Evolutionary conservation across 768 basidiomycete species (phyloP).

Genomic region (Naganishia friedmannii): DNA sequence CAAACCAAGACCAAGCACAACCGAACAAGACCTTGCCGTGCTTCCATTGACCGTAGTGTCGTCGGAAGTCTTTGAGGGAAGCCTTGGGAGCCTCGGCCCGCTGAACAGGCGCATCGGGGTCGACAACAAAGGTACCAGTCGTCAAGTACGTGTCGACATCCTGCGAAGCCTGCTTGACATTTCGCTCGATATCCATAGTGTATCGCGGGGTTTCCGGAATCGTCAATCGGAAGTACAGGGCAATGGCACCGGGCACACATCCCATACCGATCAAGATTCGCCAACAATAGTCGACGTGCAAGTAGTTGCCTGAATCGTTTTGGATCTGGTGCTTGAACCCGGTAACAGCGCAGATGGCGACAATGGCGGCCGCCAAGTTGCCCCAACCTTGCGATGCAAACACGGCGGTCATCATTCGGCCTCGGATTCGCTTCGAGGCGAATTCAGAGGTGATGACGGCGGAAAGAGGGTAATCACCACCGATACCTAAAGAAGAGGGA

Average conservation of each 20-base stretch:
- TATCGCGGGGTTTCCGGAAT: slow-evolving; percentile 87
- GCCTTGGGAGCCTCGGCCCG: slow-evolving; percentile 70
- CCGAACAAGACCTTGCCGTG: slow-evolving; percentile 78
- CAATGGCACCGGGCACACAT: slow-evolving; percentile 72
- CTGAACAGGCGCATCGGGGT: slow-evolving; percentile 62
- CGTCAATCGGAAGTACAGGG: slow-evolving; percentile 87
- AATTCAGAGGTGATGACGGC: slow-evolving; percentile 86
- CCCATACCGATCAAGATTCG: slow-evolving; percentile 84
- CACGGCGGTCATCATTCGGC: slow-evolving; percentile 83
- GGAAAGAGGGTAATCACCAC: slow-evolving; percentile 81
- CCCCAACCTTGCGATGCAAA: slow-evolving; percentile 87
- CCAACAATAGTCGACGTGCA: slow-evolving; percentile 74
- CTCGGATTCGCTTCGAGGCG: slow-evolving; percentile 70
- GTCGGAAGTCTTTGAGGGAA: slow-evolving; percentile 63
- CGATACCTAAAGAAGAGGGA: slow-evolving; percentile 74
- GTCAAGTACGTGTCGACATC: slow-evolving; percentile 71
- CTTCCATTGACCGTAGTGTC: slow-evolving; percentile 66
- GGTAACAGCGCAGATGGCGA: slow-evolving; percentile 63
- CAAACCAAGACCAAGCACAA: slow-evolving; percentile 81
- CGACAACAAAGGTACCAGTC: slow-evolving; percentile 55
- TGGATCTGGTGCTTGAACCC: slow-evolving; percentile 68
- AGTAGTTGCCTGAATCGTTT: slow-evolving; percentile 49
- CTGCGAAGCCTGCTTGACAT: slow-evolving; percentile 67
- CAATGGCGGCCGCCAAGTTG: slow-evolving; percentile 68
- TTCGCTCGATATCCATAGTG: slow-evolving; percentile 88